Evolutionary conservation across 2,329 filamentous ascomycete species (phyloP).

Genomic region (Orbilia quercus): DNA sequence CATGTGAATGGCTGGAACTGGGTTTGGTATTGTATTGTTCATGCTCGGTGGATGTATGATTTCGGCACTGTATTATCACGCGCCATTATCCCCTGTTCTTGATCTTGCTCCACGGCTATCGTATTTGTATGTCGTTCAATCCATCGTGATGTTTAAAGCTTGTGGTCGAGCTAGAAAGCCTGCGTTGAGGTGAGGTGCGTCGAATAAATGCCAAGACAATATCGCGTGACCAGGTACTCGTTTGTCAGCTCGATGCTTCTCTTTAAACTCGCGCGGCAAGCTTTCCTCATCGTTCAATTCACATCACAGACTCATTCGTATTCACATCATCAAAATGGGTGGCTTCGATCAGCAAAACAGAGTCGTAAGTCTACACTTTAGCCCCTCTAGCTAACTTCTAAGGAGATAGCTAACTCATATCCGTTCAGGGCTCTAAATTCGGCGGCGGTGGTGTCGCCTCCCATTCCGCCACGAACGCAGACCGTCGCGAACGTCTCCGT

Average conservation of each 20-base stretch:
- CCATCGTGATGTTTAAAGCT: slow-evolving; percentile 11
- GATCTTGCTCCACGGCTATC: slow-evolving; percentile 1
- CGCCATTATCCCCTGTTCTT: background rate
- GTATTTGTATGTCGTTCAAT: background rate
- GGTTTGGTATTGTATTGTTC: slow-evolving; percentile 20
- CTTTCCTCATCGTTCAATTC: slow-evolving; percentile 17
- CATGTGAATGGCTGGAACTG: background rate
- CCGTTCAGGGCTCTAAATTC: slow-evolving; percentile 90
- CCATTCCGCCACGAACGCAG: slow-evolving; percentile 90
- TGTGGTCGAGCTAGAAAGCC: slow-evolving; percentile 1
- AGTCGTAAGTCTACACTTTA: slow-evolving; percentile 38
- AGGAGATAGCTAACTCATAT: slow-evolving; percentile 71
- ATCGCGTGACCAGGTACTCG: too few relatives aligned
- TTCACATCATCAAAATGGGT: slow-evolving; percentile 53
- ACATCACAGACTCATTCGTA: slow-evolving; percentile 13
- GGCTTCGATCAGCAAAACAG: slow-evolving; percentile 56
- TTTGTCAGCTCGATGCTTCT: background rate
- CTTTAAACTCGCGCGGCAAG: slow-evolving; percentile 38
- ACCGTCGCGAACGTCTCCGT: slow-evolving; percentile 94
- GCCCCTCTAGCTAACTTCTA: slow-evolving; percentile 23
- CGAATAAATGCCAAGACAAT: slow-evolving; percentile 16
- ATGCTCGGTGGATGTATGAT: slow-evolving; percentile 23
- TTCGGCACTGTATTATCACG: slow-evolving; percentile 14
- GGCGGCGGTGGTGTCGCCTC: slow-evolving; percentile 97
- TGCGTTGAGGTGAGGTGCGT: slow-evolving; percentile 30